Evolutionary conservation across 768 basidiomycete genomes (phyloP), one percentile per base, ranked within the genome.

Genomic region (Rickenella mellea): DNA sequence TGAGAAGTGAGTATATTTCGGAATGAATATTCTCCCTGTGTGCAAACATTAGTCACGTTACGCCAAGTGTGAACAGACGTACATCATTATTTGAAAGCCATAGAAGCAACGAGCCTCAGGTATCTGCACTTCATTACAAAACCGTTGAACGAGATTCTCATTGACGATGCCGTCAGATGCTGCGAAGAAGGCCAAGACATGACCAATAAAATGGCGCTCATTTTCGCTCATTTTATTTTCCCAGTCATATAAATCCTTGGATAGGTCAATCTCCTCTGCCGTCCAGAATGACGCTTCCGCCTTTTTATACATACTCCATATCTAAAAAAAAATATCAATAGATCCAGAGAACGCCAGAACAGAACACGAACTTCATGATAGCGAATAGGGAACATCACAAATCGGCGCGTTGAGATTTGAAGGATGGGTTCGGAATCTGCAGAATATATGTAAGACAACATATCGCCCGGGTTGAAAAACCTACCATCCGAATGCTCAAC

Each of bases 331-430:
- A 44, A 27, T 28, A 27, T 46, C 20, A 17, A 24, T 4, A 24
- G n/a, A n/a, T n/a, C n/a, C n/a, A n/a, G n/a, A n/a, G n/a, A n/a
- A n/a, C n/a, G n/a, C n/a, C n/a, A n/a, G n/a, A 20, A 30, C 14
- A 27, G 27, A 35, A 11, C 19, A 53, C 74, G 49, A 47, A 89
- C 92, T 67, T 94, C 90, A 46, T 79, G 73, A 55, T 92, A 94
- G 56, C 91, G 83, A 46, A 96, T 94, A 1, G 93, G 93, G 59
- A 93, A 96, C 15, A 97, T 68, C 4, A 93, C 89, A 52, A 97
- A 94, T 28, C 92, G 78, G 41, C 78, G 76, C 46, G 74, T 76
- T 0, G 81, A 81, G 45, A 76, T 77, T 56, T 78, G 83, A 44
- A 94, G 67, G 5, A 96, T 66, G 12, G 91, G 91, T 56, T 94